Evolutionary conservation across 192 early-diverging fungal species (phyloP).

Genomic region (Mortierella antarctica): DNA sequence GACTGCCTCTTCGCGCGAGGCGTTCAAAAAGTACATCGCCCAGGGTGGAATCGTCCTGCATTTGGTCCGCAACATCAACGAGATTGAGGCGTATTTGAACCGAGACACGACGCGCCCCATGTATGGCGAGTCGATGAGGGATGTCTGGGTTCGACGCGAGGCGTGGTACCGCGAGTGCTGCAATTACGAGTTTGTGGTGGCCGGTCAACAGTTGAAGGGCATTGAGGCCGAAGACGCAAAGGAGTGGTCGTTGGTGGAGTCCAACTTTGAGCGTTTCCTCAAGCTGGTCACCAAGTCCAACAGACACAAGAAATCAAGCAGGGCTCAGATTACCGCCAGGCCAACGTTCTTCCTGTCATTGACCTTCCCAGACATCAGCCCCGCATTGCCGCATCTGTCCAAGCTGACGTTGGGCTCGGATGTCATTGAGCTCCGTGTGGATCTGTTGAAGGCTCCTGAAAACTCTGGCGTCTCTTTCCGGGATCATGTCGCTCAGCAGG

Average conservation of each 20-base stretch:
- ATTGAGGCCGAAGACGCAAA: conserved; percentile 58
- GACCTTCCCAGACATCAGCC: conserved; percentile 75
- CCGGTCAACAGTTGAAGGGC: conserved; percentile 56
- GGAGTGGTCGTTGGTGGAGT: conserved; percentile 80
- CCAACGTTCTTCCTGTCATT: conserved; percentile 89
- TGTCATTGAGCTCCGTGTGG: conserved; percentile 93
- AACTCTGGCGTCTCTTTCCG: conserved; percentile 33
- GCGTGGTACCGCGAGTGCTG: conserved; percentile 83
- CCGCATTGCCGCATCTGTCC: conserved; percentile 63
- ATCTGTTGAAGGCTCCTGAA: conserved; percentile 74
- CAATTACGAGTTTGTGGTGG: conserved; percentile 85
- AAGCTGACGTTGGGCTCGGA: conserved; percentile 82
- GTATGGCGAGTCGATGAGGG: conserved; percentile 81
- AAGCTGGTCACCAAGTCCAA: conserved; percentile 65
- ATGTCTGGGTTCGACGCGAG: conserved; percentile 83
- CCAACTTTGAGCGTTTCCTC: conserved; percentile 79
- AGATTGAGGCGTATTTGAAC: conserved; percentile 82
- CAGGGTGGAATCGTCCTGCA: conserved; percentile 79
- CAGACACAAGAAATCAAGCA: not conserved
- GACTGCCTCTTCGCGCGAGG: conserved; percentile 69
- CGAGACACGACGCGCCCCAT: conserved; percentile 87
- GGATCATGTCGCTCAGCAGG: conserved; percentile 82
- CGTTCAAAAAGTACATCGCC: conserved; percentile 71
- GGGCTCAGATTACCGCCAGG: conserved; percentile 47
- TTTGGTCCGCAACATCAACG: conserved; percentile 81